Evolutionary conservation across 2,329 filamentous ascomycete genomes (phyloP).

Genomic region (Hymenoscyphus scutula): DNA sequence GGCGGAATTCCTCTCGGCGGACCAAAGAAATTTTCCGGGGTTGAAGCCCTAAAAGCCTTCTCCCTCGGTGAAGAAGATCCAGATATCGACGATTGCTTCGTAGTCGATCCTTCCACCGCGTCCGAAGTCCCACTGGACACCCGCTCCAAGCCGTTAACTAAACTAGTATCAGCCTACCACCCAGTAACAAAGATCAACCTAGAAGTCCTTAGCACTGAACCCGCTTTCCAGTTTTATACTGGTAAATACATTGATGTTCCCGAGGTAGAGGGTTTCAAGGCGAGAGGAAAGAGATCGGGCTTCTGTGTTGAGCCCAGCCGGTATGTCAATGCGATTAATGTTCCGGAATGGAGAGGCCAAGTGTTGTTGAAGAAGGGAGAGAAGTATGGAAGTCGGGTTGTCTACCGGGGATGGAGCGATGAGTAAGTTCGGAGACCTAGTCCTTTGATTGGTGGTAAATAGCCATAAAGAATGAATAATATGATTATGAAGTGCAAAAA

Average conservation of each 20-base stretch:
- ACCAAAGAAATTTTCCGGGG: slow-evolving; percentile 60
- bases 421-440: slow-evolving; percentile 15
- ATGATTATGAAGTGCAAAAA: too few species aligned
- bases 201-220: slow-evolving; percentile 87
- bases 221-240: slow-evolving; percentile 96
- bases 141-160: slow-evolving; percentile 56
- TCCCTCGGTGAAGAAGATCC: slow-evolving; percentile 64
- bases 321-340: slow-evolving; percentile 85
- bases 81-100: slow-evolving; percentile 87
- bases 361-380: slow-evolving; percentile 80
- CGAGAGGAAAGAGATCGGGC: slow-evolving; percentile 66
- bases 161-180: slow-evolving; percentile 71
- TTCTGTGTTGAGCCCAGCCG: slow-evolving; percentile 93
- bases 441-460: too few species aligned
- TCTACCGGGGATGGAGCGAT: slow-evolving; percentile 83
- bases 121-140: slow-evolving; percentile 49
- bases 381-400: slow-evolving; percentile 74
- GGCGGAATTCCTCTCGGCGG: slow-evolving; percentile 69
- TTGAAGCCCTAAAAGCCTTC: slow-evolving; percentile 67
- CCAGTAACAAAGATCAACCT: slow-evolving; percentile 73
- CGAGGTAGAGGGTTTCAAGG: slow-evolving; percentile 58
- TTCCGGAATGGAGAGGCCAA: slow-evolving; percentile 75
- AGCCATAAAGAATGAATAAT: too few species aligned
- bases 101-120: slow-evolving; percentile 49
- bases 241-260: slow-evolving; percentile 81